Percentiles rank a stretch among this genome's conserved stretches.
phyloP scores from a whole-genome alignment of 2,329 filamentous ascomycete genomes.

The Fusarium sp. region DNA sequence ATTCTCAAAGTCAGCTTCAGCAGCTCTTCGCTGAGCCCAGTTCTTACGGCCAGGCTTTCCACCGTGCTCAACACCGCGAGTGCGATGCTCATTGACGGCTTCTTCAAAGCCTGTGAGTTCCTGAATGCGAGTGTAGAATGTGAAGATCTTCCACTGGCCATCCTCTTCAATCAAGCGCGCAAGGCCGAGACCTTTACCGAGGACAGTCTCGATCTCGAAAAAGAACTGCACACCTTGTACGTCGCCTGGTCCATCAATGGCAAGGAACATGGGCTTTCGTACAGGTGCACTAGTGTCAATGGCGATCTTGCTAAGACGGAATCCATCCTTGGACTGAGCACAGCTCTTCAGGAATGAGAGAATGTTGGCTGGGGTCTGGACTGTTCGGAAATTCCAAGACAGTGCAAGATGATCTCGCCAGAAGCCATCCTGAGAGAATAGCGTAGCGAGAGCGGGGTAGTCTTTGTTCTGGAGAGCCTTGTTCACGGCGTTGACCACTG shows the following conservation, averaged over 20 bases:
- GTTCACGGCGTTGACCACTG: conserved; percentile 59
- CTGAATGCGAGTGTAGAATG: conserved; percentile 71
- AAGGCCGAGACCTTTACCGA: conserved; percentile 69
- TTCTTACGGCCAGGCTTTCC: conserved; percentile 66
- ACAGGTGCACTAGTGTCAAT: conserved; percentile 61
- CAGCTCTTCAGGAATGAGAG: conserved; percentile 54
- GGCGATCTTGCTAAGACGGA: conserved; percentile 59
- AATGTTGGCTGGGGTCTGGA: conserved; percentile 60
- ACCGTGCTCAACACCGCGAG: conserved; percentile 69
- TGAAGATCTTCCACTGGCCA: conserved; percentile 71
- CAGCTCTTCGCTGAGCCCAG: conserved; percentile 68
- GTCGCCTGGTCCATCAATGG: conserved; percentile 64
- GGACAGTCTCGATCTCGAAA: conserved; percentile 64
- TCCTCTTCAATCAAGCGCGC: conserved; percentile 63
- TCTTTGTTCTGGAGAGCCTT: conserved; percentile 54
- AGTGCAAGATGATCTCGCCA: conserved; percentile 72
- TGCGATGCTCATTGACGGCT: conserved; percentile 59
- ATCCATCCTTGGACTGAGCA: conserved; percentile 52
- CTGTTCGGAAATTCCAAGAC: conserved; percentile 68
- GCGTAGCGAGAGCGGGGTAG: conserved; percentile 48
- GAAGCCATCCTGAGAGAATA: conserved; percentile 59
- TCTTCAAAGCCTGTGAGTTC: conserved; percentile 69
- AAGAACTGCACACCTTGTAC: conserved; percentile 69
- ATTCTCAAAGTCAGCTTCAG: conserved; percentile 62
- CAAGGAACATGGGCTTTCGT: conserved; percentile 58